Conservation (phyloP, 2,329 filamentous ascomycete species). For the Emergomyces africanus region DNA sequence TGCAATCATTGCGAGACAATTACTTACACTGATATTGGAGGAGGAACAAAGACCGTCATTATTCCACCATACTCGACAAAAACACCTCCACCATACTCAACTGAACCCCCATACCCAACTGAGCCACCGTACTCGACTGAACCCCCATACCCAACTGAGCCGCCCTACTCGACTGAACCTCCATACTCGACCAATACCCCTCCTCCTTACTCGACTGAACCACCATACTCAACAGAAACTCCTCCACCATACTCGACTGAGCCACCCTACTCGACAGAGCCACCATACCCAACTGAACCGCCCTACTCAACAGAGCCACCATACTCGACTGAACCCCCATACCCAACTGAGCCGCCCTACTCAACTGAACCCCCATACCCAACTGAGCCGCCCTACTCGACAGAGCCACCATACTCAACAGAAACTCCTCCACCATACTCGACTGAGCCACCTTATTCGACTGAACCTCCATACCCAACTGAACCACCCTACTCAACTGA, state of each 20-base stretch:
- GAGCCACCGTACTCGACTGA: background rate
- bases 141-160: background rate
- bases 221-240: background rate
- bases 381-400: too few relatives aligned
- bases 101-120: background rate
- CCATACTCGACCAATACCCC: too few relatives aligned
- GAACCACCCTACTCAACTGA: too few relatives aligned
- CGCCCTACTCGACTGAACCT: background rate
- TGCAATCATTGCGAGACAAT: conserved; percentile 17
- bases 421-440: background rate
- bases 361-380: background rate
- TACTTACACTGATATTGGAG: conserved; percentile 17
- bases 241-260: background rate
- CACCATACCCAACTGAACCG: background rate
- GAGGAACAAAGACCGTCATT: conserved; percentile 16
- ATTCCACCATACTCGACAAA: conserved; percentile 11
- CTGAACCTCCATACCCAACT: background rate
- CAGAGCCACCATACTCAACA: background rate
- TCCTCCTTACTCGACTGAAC: too few relatives aligned
- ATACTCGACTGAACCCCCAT: too few relatives aligned
- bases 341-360: too few relatives aligned
- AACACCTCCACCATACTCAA: background rate
- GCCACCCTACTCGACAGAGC: too few relatives aligned
- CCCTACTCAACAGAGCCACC: too few relatives aligned
- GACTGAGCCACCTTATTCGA: too few relatives aligned